Evolutionary conservation across 345 rosid species (phyloP).

Genomic region (Euphorbia peplus): DNA sequence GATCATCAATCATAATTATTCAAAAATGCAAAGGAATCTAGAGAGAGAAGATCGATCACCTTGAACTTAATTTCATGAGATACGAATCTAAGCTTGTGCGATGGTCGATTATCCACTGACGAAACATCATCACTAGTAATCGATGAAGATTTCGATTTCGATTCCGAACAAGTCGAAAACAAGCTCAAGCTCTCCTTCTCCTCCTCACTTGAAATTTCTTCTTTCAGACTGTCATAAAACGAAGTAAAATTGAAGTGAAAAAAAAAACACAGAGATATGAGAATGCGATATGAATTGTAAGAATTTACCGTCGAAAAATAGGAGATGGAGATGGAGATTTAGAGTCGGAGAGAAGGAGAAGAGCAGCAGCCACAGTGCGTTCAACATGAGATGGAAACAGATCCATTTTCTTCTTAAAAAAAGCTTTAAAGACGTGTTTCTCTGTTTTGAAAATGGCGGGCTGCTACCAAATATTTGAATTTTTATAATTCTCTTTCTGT

Average conservation of each 20-base stretch:
- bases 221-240: slow-evolving; percentile 7
- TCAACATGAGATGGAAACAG: slow-evolving; percentile 65
- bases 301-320: slow-evolving; percentile 32
- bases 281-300: background rate
- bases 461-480: slow-evolving; percentile 22
- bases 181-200: slow-evolving; percentile 42
- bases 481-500: background rate
- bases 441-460: slow-evolving; percentile 52
- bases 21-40: background rate
- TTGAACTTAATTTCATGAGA: slow-evolving; percentile 47
- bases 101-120: slow-evolving; percentile 25
- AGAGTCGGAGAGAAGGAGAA: slow-evolving; percentile 57
- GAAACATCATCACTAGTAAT: slow-evolving; percentile 34
- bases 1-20: background rate
- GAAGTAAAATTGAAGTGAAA: background rate
- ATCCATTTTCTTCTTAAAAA: slow-evolving; percentile 29
- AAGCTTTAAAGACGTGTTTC: background rate
- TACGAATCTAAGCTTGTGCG: slow-evolving; percentile 32
- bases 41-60: slow-evolving; percentile 31
- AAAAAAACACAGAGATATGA: background rate
- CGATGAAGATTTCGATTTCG: slow-evolving; percentile 38
- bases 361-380: slow-evolving; percentile 69
- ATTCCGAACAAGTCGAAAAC: slow-evolving; percentile 28
- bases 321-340: slow-evolving; percentile 20
- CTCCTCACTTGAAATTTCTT: slow-evolving; percentile 15